Conservation (phyloP, 495 filamentous ascomycete species). For the Neurospora africana region DNA sequence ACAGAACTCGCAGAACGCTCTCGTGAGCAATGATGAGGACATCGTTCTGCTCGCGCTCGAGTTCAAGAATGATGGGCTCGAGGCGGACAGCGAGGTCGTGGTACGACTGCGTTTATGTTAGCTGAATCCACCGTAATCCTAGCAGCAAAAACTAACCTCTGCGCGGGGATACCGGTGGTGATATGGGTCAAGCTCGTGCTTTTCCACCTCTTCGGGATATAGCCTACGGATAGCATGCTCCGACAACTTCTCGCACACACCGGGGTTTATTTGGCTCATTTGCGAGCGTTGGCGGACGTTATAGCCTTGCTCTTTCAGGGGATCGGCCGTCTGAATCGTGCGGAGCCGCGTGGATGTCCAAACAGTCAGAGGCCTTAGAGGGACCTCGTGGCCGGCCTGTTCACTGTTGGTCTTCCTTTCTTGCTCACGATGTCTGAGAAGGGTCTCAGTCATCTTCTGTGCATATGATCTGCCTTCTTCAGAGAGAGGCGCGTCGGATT, state of each 20-base stretch:
- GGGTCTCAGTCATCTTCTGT: conserved; percentile 70
- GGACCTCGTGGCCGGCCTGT: conserved; percentile 54
- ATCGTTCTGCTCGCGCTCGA: conserved; percentile 95
- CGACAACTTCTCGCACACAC: conserved; percentile 82
- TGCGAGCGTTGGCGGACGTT: conserved; percentile 83
- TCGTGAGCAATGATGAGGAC: conserved; percentile 97
- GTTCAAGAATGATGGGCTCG: conserved; percentile 96
- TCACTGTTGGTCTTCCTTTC: conserved; percentile 61
- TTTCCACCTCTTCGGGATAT: conserved; percentile 81
- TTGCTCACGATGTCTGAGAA: conserved; percentile 70
- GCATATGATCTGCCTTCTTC: conserved; percentile 79
- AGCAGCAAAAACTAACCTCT: conserved; percentile 49
- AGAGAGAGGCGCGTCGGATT: conserved; percentile 74
- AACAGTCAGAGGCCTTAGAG: conserved; percentile 70
- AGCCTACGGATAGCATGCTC: conserved; percentile 65
- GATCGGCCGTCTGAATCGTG: conserved; percentile 83
- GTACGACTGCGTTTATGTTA: conserved; percentile 59
- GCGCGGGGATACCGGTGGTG: conserved; percentile 94
- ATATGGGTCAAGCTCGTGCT: conserved; percentile 91
- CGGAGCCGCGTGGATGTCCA: conserved; percentile 91
- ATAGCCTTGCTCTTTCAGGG: conserved; percentile 66
- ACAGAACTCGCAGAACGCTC: conserved; percentile 88
- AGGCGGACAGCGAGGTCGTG: conserved; percentile 95
- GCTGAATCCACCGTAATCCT: background rate
- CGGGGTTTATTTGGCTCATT: conserved; percentile 93